A percentile compares a stretch with the other conserved stretches of the same genome.
Conservation (phyloP, 2,329 filamentous ascomycete genomes). For the Pestalotiopsis sp. region DNA sequence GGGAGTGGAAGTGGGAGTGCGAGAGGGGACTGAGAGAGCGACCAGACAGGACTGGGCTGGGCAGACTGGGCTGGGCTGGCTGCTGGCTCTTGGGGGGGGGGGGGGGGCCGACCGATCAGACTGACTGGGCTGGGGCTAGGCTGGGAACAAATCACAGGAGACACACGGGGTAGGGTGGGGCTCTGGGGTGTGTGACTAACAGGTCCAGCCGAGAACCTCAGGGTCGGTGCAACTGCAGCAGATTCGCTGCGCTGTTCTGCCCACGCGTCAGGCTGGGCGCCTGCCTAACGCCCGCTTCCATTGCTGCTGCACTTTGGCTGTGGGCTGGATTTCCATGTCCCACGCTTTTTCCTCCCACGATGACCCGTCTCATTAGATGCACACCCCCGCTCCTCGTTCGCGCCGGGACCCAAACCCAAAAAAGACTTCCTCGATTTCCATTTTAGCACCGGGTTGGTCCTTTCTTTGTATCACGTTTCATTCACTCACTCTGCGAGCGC, state of each 20-base stretch:
- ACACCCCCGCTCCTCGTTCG: neutral
- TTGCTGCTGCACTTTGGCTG: no score
- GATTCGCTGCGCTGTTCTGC: neutral
- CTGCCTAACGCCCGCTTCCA: neutral
- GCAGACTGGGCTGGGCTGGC: neutral
- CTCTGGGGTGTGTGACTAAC: neutral
- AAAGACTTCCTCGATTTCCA: neutral
- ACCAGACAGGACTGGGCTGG: neutral
- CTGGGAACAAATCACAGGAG: neutral
- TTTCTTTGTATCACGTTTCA: conserved; percentile 12
- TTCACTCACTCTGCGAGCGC: neutral
- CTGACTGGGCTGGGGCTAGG: neutral
- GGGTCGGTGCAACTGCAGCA: neutral
- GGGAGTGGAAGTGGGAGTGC: neutral
- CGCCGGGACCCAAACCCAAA: neutral
- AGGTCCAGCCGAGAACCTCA: neutral
- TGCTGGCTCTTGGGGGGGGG: neutral
- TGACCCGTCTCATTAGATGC: neutral
- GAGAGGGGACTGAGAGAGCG: conserved; percentile 1
- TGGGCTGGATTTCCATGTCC: neutral
- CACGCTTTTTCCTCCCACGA: neutral
- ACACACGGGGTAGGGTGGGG: neutral
- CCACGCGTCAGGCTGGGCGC: neutral
- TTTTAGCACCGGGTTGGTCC: neutral
- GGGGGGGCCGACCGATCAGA: neutral